Conservation (phyloP, 257 asterid species). For the Cruciata laevipes region DNA sequence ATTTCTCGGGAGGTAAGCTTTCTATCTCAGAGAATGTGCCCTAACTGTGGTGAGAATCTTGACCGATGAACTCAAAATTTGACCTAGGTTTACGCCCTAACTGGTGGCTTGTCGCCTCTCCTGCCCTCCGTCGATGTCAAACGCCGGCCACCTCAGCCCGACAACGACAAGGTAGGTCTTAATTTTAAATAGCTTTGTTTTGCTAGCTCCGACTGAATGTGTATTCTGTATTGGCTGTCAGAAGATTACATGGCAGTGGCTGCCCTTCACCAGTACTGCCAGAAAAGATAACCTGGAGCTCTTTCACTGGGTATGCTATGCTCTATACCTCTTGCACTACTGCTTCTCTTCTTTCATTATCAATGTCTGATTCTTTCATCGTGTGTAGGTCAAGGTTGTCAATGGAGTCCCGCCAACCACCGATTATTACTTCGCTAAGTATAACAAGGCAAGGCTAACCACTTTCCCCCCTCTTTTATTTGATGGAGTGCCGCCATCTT, state of each 20-base stretch:
- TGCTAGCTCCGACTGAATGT: background rate
- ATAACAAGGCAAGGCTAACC: constrained; percentile 53
- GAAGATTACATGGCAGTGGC: constrained; percentile 99
- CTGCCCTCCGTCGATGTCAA: constrained; percentile 78
- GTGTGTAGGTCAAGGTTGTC: constrained; percentile 82
- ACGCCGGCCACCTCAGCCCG: constrained; percentile 51
- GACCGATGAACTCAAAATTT: constrained; percentile 1
- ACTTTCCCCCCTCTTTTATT: background rate
- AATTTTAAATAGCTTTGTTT: too few species aligned
- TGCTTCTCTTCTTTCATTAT: background rate
- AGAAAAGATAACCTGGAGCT: constrained; percentile 82
- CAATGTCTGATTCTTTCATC: background rate
- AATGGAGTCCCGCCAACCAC: constrained; percentile 88
- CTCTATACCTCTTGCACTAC: background rate
- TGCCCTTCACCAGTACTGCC: constrained; percentile 84
- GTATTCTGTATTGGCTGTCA: constrained; percentile 12
- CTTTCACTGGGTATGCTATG: constrained; percentile 68
- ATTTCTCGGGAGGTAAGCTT: constrained; percentile 77
- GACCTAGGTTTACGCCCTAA: constrained; percentile 84
- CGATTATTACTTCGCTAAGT: constrained; percentile 94
- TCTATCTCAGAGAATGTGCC: background rate
- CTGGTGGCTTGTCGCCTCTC: constrained; percentile 86
- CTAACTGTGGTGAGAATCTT: too few species aligned
- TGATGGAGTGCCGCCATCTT: background rate
- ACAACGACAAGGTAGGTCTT: constrained; percentile 96